Base-by-base conservation (phyloP, 805 yeast species). In the Saccharomycopsis fermentans region DNA sequence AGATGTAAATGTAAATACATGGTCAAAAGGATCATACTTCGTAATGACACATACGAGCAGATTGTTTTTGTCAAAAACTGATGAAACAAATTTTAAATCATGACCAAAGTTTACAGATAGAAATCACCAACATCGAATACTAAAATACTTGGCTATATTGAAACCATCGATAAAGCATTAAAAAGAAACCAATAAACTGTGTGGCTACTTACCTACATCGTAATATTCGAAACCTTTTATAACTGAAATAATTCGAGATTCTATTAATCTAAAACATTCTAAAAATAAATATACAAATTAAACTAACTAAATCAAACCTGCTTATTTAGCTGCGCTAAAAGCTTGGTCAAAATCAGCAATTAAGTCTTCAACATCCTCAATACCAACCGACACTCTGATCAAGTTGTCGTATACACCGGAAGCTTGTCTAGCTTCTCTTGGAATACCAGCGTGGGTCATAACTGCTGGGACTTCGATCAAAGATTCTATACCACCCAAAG, bases 401-500 rank as follows among this genome's bases (percentile, higher is more conserved):
- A 89, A 79, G 72, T 87, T 90, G 67, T 87, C 96, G 65, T 69
- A 86, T 53, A 88, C 94, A 63, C 96, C 96, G 60, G 82, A 79
- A 56, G 82, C 80, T 73, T 86, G 92, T 74, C 96, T 82, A 66
- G 81, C 84, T 57, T 76, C 87, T 70, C 77, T 76, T 68, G 94
- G 90, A 71, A 88, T 88, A 69, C 96, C 96, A 58, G 92, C 94
- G 67, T 88, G 96, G 66, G 96, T 88, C 96, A 88, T 88, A 59
- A 83, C 81, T 53, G 96, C 94, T 48, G 96, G 96, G 54, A 89
- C 91, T 73, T 89, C 96, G 64, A 87, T 74, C 67, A 88, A 77
- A 8, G 91, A 84, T 75, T 89, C 96, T 63, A 89, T 84, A 65
- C 96, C 96, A 65, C 96, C 96, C 62, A 89, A 79, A 21, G 96